These are phyloP conservation scores for Acephala macrosclerotiorum DNA, from an alignment of 2,329 filamentous ascomycete genomes.

Conservation along the genomic window DNA sequence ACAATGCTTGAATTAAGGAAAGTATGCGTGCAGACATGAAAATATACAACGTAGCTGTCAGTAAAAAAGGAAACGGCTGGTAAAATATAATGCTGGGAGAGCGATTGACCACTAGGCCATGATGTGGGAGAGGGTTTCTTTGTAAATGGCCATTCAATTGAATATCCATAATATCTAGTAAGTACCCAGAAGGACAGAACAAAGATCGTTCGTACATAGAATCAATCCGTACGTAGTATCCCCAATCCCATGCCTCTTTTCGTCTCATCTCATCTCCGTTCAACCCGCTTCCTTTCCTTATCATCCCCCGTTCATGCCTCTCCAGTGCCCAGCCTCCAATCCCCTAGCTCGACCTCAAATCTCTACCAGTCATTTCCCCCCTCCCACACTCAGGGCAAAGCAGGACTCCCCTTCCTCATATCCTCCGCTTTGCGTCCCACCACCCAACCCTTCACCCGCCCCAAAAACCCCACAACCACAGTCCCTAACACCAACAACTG, in stretches of 20 bases:
- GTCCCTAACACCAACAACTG: slow-evolving; percentile 57
- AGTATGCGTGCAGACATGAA: too few relatives aligned
- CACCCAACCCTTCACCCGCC: slow-evolving; percentile 48
- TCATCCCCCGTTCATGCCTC: background rate
- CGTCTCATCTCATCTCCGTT: background rate
- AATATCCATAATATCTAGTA: background rate
- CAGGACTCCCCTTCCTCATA: slow-evolving; percentile 43
- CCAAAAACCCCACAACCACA: slow-evolving; percentile 53
- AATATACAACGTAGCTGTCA: too few relatives aligned
- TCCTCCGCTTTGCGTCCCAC: background rate
- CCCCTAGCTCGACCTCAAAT: background rate
- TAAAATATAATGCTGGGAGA: too few relatives aligned
- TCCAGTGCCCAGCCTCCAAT: background rate
- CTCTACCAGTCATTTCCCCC: background rate
- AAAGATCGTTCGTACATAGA: background rate
- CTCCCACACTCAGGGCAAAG: slow-evolving; percentile 36
- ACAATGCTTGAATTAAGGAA: too few relatives aligned
- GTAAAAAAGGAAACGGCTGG: too few relatives aligned
- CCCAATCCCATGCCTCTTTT: background rate
- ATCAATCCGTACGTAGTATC: background rate
- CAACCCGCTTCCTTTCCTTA: background rate
- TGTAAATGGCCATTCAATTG: background rate
- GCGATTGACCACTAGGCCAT: too few relatives aligned
- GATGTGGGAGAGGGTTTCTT: too few relatives aligned
- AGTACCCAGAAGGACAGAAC: background rate